Conservation (phyloP, 805 yeast genomes). For the Saccharomycopsis selenospora region DNA sequence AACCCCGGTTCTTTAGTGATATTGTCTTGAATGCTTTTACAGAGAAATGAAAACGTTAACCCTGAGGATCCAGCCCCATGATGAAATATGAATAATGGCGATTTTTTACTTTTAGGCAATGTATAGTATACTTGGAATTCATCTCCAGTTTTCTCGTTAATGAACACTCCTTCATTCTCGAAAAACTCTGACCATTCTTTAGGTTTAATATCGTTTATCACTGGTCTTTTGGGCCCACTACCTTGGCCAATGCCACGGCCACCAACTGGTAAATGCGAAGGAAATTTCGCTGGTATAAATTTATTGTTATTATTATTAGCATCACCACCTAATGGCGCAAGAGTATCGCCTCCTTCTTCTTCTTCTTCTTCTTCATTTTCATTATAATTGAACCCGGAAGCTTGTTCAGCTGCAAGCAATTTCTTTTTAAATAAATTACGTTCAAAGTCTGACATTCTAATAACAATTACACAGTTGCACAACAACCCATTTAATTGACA, state of each 20-base stretch:
- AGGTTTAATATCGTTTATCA: slow-evolving; percentile 2
- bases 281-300: slow-evolving; percentile 10
- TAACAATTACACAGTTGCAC: no score
- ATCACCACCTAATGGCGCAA: slow-evolving; percentile 8
- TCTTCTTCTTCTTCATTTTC: slow-evolving; percentile 14
- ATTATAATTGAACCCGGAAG: slow-evolving; percentile 9
- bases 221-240: neutral
- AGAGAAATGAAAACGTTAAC: slow-evolving; percentile 60
- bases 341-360: slow-evolving; percentile 6
- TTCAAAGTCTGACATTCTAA: slow-evolving; percentile 20
- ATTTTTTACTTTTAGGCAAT: slow-evolving; percentile 36
- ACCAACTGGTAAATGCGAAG: neutral
- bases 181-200: slow-evolving; percentile 32
- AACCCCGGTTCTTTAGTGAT: slow-evolving; percentile 26
- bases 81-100: slow-evolving; percentile 65
- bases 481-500: no score
- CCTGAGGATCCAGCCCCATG: slow-evolving; percentile 97
- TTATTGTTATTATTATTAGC: no score
- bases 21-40: slow-evolving; percentile 29
- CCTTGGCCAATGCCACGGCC: neutral
- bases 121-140: slow-evolving; percentile 50
- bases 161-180: slow-evolving; percentile 24
- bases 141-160: slow-evolving; percentile 24
- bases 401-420: slow-evolving; percentile 16
- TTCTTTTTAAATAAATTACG: slow-evolving; percentile 16